Base-by-base conservation (phyloP, 805 yeast species). In the Kodamaea nitidulidarum region DNA sequence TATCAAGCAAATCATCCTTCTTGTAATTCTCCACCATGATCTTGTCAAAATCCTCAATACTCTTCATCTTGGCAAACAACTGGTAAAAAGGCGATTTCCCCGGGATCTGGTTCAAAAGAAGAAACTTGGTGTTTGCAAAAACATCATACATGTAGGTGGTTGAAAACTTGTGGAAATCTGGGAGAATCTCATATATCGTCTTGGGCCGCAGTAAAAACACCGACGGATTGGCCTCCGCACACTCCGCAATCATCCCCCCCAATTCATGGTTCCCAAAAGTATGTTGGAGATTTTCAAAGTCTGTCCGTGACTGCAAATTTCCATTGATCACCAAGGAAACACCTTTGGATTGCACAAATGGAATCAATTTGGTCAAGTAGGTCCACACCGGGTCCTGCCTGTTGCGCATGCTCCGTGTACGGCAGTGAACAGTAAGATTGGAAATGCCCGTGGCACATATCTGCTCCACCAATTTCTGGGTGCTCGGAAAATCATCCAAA, bases 211-310 rank as follows among this genome's bases (percentile, higher is more conserved):
- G 48, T 25, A 46, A 33, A 57, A 93, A 93, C 27, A 86, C 81
- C 1, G 95, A 72, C 6, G 95, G 93, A 55, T 93, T 90, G 5
- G 73, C 55, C 61, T 93, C 98, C 0, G 97, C 98, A 21, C 80
- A 78, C 22, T 87, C 83, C 1, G 97, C 98, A 52, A 90, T 80
- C 98, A 93, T 91, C 5, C 87, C 90, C 3, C 98, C 95, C n/a
- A 83, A 47, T 7, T 53, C 63, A 37, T 76, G 75, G 1, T 72
- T 71, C 1, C 81, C 77, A 48, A 73, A 75, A n/a, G 61, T 56
- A 7, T 60, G 48, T 51, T 77, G 81, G 30, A 90, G 53, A 17
- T 65, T 63, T 6, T 49, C 44, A 44, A 73, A 77, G 40, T 90
- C 93, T 3, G 52, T 44, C 32, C 79, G 65, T 36, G 76, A 67